These are phyloP conservation scores for Pseudogymnoascus sp. DNA, from an alignment of 2,329 filamentous ascomycete species.

Conservation along the genomic window DNA sequence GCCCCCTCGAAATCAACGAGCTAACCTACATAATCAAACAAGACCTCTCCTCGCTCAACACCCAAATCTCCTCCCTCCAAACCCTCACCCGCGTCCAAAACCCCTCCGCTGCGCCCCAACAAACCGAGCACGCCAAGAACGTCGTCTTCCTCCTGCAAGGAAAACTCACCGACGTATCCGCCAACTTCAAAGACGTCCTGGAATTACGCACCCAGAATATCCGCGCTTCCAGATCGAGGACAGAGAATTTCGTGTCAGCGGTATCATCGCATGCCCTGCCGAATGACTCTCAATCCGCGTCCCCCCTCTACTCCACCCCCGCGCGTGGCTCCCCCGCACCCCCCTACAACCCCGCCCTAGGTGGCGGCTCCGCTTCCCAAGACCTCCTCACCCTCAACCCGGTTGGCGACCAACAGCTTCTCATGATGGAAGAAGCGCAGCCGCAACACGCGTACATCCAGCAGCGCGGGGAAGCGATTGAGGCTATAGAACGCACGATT, in stretches of 20 bases:
- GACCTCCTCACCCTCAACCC: slow-evolving; percentile 82
- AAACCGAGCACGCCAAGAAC: slow-evolving; percentile 97
- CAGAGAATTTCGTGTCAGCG: slow-evolving; percentile 91
- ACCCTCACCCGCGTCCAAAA: slow-evolving; percentile 68
- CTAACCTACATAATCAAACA: slow-evolving; percentile 97
- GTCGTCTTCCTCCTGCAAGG: slow-evolving; percentile 87
- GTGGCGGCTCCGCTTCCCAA: slow-evolving; percentile 35
- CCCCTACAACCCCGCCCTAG: slow-evolving; percentile 29
- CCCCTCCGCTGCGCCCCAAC: slow-evolving; percentile 63
- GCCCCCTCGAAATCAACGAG: slow-evolving; percentile 93
- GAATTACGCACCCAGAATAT: slow-evolving; percentile 97
- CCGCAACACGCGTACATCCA: slow-evolving; percentile 83
- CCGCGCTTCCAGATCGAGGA: slow-evolving; percentile 81
- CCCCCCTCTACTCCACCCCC: slow-evolving; percentile 77
- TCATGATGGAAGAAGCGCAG: slow-evolving; percentile 90
- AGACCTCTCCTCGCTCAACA: slow-evolving; percentile 76
- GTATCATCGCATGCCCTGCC: slow-evolving; percentile 65
- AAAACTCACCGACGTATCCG: slow-evolving; percentile 83
- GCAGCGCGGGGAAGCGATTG: slow-evolving; percentile 88
- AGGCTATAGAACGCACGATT: slow-evolving; percentile 94
- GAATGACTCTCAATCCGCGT: slow-evolving; percentile 65
- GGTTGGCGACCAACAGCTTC: slow-evolving; percentile 74
- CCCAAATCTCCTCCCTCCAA: slow-evolving; percentile 80
- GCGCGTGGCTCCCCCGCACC: slow-evolving; percentile 57
- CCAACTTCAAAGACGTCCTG: slow-evolving; percentile 94